Evolutionary conservation across 73 alveolate species (phyloP), one percentile per base, ranked within the genome.

Genomic region (Symbiodinium natans): DNA sequence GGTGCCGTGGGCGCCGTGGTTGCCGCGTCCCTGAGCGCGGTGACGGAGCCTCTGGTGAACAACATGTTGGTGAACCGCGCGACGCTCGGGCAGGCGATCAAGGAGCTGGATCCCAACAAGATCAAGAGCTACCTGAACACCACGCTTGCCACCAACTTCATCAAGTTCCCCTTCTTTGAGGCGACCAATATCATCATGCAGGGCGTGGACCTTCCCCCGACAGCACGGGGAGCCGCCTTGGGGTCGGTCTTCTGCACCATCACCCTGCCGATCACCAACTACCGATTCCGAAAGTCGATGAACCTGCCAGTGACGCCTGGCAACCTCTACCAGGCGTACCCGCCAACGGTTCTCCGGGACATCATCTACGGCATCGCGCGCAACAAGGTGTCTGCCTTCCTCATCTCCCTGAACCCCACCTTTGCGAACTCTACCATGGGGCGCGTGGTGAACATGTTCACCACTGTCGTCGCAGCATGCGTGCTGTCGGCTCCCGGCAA

Each of bases 321-420:
- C 25, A 88, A 88, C 23, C 86, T 88, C 54, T 88, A 88, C 86
- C 86, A 88, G 86, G 95, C 95, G 19, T 88, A 88, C 36, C 73
- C 73, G 42, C 95, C 95, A 38, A 88, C 95, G 34, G 95, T 88
- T 39, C 41, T 88, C 36, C 95, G 95, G 17, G 95, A 88, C 86
- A 88, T 88, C 86, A 68, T 88, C 95, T 88, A 88, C 25, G 95
- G 95, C 95, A 88, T 88, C 48, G 95, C 95, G 7, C 95, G 95
- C 86, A 88, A 88, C 95, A 63, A 88, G 68, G 84, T 56, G 40
- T 63, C 95, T 29, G 86, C 77, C 52, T 63, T 56, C 48, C 46
- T 56, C 25, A 40, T 80, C 36, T 34, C 48, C 41, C 31, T 88
- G 86, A 88, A 88, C 46, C 84, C 95, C 23, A 25, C 95, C n/a